Conservation (phyloP, 2,329 filamentous ascomycete species). For the Talaromyces verruculosus region DNA sequence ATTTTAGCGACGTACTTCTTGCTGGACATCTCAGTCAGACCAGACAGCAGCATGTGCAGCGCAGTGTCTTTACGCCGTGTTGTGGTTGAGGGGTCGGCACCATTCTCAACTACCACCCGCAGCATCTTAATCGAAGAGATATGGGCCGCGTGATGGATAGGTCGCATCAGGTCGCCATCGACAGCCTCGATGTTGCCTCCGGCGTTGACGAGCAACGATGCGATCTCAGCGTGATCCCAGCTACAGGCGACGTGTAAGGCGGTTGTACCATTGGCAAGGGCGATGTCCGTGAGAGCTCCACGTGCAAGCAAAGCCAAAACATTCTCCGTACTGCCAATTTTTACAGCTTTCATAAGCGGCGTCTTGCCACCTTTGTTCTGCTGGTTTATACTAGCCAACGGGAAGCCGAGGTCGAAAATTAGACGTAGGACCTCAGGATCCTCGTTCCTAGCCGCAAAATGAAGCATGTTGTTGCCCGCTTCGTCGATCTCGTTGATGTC, state of each 20-base stretch:
- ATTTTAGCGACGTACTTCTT: neutral
- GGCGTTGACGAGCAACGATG: neutral
- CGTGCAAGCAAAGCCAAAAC: neutral
- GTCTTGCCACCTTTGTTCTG: slow-evolving; percentile 6
- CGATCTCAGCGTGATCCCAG: neutral
- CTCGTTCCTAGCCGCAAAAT: slow-evolving; percentile 10
- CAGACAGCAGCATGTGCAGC: slow-evolving; percentile 4
- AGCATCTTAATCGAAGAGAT: neutral
- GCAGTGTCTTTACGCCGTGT: neutral
- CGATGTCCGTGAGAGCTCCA: neutral
- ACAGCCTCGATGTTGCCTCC: slow-evolving; percentile 11
- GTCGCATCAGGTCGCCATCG: neutral
- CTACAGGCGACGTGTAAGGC: slow-evolving; percentile 8
- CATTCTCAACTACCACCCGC: neutral
- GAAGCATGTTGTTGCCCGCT: neutral
- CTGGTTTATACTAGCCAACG: neutral
- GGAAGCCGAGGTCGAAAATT: neutral
- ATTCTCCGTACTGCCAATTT: neutral
- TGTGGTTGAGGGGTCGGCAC: neutral
- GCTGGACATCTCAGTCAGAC: neutral
- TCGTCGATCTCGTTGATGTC: neutral
- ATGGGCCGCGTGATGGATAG: slow-evolving; percentile 13
- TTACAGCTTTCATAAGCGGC: slow-evolving; percentile 12
- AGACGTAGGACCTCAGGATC: neutral
- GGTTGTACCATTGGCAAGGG: neutral